phyloP scores from a whole-genome alignment of 306 rosid genomes.

The Dryas octopetala region DNA sequence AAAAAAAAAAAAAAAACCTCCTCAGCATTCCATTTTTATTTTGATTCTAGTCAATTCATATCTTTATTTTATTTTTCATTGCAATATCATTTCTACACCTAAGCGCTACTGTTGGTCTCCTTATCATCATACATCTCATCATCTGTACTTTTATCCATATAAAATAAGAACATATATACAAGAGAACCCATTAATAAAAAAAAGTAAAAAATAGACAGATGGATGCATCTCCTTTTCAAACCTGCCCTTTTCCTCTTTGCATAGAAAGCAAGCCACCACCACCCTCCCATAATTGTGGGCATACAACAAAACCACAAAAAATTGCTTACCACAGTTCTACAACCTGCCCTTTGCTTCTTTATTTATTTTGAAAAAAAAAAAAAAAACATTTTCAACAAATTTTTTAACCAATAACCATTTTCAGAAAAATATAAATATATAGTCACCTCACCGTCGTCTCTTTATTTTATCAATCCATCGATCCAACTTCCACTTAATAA shows the following conservation, averaged over 20 bases:
- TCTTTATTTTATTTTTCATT: not conserved
- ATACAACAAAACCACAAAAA: not conserved
- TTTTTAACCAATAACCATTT: not conserved
- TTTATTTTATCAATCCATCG: conserved; percentile 10
- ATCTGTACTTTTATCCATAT: not conserved
- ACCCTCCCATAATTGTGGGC: not conserved
- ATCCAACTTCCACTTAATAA: conserved; percentile 19
- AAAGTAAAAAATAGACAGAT: not conserved
- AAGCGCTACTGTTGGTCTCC: not conserved
- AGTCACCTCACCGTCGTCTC: conserved; percentile 13
- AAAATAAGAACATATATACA: not conserved
- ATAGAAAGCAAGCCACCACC: not conserved
- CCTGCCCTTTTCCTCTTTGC: not conserved
- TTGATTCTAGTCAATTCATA: not conserved
- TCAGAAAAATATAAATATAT: conserved; percentile 2
- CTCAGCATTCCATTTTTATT: not conserved
- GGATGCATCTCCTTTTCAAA: conserved; percentile 5
- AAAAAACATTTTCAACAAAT: not conserved
- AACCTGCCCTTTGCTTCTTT: not conserved
- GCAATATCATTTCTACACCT: not conserved
- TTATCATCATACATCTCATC: not conserved
- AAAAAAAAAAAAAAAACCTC: too few species aligned
- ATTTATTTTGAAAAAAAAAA: too few species aligned
- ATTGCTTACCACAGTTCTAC: not conserved
- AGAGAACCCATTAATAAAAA: not conserved